A percentile compares a stretch with the other conserved stretches of the same genome.
phyloP scores from a whole-genome alignment of 148 eudicot genomes.

The Mesembryanthemum crystallinum region DNA sequence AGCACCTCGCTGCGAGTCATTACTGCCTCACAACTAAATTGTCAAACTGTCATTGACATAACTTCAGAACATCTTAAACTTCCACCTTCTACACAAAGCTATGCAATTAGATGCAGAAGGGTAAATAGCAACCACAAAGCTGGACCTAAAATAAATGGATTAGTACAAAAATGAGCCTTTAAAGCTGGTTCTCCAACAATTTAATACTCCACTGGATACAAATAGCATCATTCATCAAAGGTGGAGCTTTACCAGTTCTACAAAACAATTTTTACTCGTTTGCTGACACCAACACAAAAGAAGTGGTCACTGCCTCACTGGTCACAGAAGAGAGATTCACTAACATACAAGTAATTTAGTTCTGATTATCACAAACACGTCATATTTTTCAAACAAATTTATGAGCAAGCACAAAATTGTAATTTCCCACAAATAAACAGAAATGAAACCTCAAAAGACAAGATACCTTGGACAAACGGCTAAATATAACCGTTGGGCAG shows the following conservation, averaged over 20 bases:
- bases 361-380: neutral
- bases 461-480: constrained; percentile 38
- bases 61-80: neutral
- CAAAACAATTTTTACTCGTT: too few species aligned
- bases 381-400: constrained; percentile 9
- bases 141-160: neutral
- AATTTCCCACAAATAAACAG: neutral
- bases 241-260: neutral
- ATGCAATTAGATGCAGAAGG: neutral
- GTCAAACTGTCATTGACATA: neutral
- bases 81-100: neutral
- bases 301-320: too few species aligned
- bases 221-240: neutral
- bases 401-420: neutral
- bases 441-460: constrained; percentile 17
- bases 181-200: neutral
- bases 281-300: too few species aligned
- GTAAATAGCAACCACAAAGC: neutral
- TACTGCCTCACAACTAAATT: neutral
- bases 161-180: neutral
- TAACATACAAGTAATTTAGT: too few species aligned
- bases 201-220: neutral
- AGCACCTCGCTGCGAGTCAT: too few species aligned
- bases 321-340: too few species aligned
- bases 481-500: constrained; percentile 24